Evolutionary conservation across 805 yeast species (phyloP).

Genomic region (Lipomyces kockii): DNA sequence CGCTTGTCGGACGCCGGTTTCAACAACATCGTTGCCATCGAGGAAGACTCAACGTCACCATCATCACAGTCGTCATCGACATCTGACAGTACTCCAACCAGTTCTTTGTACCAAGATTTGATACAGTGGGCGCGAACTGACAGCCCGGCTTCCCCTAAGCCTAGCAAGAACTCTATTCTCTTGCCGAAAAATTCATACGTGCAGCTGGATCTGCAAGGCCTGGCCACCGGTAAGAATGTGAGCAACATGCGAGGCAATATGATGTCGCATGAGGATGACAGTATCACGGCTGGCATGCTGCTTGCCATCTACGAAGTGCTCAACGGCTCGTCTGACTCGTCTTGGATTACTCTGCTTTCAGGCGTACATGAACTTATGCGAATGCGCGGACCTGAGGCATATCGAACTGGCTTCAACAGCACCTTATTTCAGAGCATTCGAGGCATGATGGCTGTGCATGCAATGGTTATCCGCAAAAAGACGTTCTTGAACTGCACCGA

Average conservation of each 20-base stretch:
- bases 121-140: not conserved
- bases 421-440: constrained; percentile 8
- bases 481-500: not conserved
- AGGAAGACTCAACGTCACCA: not conserved
- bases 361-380: constrained; percentile 13
- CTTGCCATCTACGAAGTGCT: constrained; percentile 16
- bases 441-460: not conserved
- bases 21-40: not conserved
- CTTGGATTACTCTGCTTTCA: constrained; percentile 7
- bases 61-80: constrained; percentile 3
- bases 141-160: constrained; percentile 1
- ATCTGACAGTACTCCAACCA: not conserved
- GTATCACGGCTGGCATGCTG: constrained; percentile 8
- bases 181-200: not conserved
- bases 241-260: constrained; percentile 13
- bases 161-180: not conserved
- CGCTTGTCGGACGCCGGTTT: not conserved
- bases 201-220: constrained; percentile 1
- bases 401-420: constrained; percentile 7
- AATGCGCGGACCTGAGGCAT: constrained; percentile 17
- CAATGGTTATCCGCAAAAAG: not conserved
- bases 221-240: not conserved
- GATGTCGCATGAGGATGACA: constrained; percentile 14
- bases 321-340: not conserved
- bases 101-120: not conserved